Base-by-base conservation (phyloP, 2,329 filamentous ascomycete species). In the Paraphoma chrysanthemicola region DNA sequence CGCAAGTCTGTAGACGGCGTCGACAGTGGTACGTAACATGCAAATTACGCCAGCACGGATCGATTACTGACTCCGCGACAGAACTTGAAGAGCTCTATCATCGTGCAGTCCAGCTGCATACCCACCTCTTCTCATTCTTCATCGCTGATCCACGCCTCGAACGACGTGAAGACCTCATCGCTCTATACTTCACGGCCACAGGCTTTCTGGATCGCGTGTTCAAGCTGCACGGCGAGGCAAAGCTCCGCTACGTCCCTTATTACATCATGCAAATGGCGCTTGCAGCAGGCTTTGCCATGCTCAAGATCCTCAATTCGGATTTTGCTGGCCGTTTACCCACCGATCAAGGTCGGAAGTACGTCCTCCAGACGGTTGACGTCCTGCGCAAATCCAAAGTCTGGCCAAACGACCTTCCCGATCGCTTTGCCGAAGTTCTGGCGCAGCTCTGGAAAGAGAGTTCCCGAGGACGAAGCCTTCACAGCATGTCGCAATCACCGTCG, bases 181-280 rank as follows among this genome's bases (percentile, higher is more conserved):
- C 88, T 14, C 80, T 94, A 23, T 94, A 90, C 84, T 85, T 88
- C 57, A 88, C 90, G 4, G 87, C 90, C 3, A 86, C 85, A 41
- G 82, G 82, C 57, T 92, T 92, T 69, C 82, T 93, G 18, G 88
- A 91, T 49, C 73, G 75, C 9, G 78, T 79, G 1, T 80, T 83
- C 58, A 83, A 87, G 55, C 80, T 90, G 9, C 52, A 82, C 33
- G 69, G 75, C 50, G 82, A 85, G 7, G 82, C 83, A 47, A 83
- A 89, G 48, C 79, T 92, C 29, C 83, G 84, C 48, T 88, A 90
- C 67, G 85, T 87, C 28, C 89, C 86, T 62, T 92, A 90, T 72
- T 93, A 93, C 74, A 86, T 94, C 50, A 88, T 92, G 71, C 91
- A 94, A 75, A 93, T 94, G 89, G 86, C 93, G 54, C 86, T 93